Percentiles rank a stretch among this genome's conserved stretches.
These are phyloP conservation scores for Arthrobotrys pseudoclavata DNA, from an alignment of 2,329 filamentous ascomycete genomes.

Conservation along the genomic window DNA sequence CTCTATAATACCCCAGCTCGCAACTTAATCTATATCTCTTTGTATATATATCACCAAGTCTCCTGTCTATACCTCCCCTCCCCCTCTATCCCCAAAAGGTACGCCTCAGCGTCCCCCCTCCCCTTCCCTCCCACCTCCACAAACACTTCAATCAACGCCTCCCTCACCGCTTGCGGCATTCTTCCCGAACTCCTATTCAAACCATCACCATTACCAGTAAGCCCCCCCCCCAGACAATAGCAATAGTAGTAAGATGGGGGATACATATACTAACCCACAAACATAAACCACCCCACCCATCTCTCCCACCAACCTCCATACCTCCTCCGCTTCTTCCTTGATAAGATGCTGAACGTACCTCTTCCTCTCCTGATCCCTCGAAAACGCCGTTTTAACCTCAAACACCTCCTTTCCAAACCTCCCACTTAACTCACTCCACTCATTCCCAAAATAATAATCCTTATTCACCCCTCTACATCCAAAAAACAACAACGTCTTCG, in stretches of 20 bases:
- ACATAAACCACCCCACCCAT: slow-evolving; percentile 72
- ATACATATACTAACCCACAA: slow-evolving; percentile 67
- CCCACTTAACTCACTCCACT: slow-evolving; percentile 74
- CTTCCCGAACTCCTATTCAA: slow-evolving; percentile 69
- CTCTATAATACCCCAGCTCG: slow-evolving; percentile 17
- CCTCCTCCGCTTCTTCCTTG: slow-evolving; percentile 68
- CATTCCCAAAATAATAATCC: slow-evolving; percentile 85
- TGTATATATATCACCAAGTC: slow-evolving; percentile 72
- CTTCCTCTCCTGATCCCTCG: slow-evolving; percentile 73
- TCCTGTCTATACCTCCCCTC: slow-evolving; percentile 76
- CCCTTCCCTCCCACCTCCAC: slow-evolving; percentile 66
- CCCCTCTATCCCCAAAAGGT: slow-evolving; percentile 74
- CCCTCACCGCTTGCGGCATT: slow-evolving; percentile 79
- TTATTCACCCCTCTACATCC: slow-evolving; percentile 80
- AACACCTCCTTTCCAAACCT: slow-evolving; percentile 66
- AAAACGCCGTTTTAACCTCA: slow-evolving; percentile 76
- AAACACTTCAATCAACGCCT: slow-evolving; percentile 76
- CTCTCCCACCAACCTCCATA: slow-evolving; percentile 71
- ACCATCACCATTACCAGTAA: slow-evolving; percentile 65
- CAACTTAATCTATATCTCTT: too few relatives aligned
- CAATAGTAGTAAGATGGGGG: not conserved
- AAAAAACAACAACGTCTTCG: slow-evolving; percentile 78
- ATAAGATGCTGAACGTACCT: slow-evolving; percentile 78
- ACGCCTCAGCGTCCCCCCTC: slow-evolving; percentile 71
- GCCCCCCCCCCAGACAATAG: slow-evolving; percentile 52